Evolutionary conservation across 441 rosid species (phyloP).

Genomic region (Geranium incanum): DNA sequence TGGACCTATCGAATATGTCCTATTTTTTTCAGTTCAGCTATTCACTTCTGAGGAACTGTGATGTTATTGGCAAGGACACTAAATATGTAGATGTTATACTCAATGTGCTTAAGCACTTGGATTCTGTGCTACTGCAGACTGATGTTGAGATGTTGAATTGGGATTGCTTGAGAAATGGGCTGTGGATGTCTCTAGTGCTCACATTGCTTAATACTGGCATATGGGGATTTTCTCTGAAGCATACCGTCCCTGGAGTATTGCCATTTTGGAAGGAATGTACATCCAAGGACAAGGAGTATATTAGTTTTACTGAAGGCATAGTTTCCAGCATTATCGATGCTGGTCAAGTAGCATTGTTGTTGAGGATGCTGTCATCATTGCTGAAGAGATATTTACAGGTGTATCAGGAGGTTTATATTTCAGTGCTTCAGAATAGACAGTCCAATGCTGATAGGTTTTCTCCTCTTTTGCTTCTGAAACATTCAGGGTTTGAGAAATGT

Average conservation of each 20-base stretch:
- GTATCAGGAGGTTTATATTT: slow-evolving; percentile 72
- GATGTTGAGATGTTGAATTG: slow-evolving; percentile 62
- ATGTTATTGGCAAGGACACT: slow-evolving; percentile 36
- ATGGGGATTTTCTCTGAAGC: slow-evolving; percentile 41
- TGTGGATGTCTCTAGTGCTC: slow-evolving; percentile 74
- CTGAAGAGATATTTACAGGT: slow-evolving; percentile 48
- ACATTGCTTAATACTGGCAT: slow-evolving; percentile 64
- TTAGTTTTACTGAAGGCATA: slow-evolving; percentile 53
- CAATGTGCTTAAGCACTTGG: slow-evolving; percentile 45
- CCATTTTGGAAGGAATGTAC: slow-evolving; percentile 47
- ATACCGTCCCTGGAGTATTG: slow-evolving; percentile 41
- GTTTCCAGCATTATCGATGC: slow-evolving; percentile 51
- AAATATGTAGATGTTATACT: slow-evolving; percentile 43
- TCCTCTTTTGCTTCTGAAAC: slow-evolving; percentile 77
- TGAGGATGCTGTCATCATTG: slow-evolving; percentile 60
- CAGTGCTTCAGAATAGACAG: slow-evolving; percentile 48
- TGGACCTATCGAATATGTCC: slow-evolving; percentile 45
- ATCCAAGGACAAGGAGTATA: slow-evolving; percentile 41
- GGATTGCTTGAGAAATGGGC: slow-evolving; percentile 80
- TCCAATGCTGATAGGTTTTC: slow-evolving; percentile 36
- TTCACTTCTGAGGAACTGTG: slow-evolving; percentile 40
- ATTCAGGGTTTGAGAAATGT: slow-evolving; percentile 61
- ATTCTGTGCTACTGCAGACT: slow-evolving; percentile 36
- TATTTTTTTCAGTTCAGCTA: slow-evolving; percentile 56
- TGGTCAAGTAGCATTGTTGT: slow-evolving; percentile 44